Percentiles rank a stretch among this genome's conserved stretches.
Evolutionary conservation across 208 protist genomes (phyloP).

Genomic region (Naegleria gruberi): DNA sequence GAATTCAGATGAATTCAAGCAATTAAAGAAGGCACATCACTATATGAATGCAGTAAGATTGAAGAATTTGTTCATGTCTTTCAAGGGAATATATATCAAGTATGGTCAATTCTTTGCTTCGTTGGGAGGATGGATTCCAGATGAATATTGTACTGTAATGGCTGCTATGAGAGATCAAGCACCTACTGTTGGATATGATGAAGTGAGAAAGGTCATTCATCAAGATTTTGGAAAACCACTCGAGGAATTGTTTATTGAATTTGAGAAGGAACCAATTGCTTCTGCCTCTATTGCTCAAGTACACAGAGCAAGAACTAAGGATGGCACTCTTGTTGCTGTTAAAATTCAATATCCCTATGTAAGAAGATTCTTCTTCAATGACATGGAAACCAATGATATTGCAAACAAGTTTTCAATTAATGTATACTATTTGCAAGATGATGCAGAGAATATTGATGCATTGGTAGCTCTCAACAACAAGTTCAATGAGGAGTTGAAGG

Average conservation of each 20-base stretch:
- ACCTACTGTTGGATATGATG: slow-evolving; percentile 22
- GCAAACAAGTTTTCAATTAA: slow-evolving; percentile 27
- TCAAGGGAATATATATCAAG: slow-evolving; percentile 37
- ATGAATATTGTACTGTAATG: slow-evolving; percentile 39
- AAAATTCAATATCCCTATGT: slow-evolving; percentile 44
- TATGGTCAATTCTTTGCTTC: slow-evolving; percentile 44
- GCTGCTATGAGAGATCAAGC: slow-evolving; percentile 46
- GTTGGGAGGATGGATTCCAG: slow-evolving; percentile 42
- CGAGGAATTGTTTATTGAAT: slow-evolving; percentile 41
- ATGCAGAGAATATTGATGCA: slow-evolving; percentile 4
- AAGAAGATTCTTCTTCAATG: slow-evolving; percentile 25
- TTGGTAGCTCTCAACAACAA: background rate
- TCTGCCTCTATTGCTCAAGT: slow-evolving; percentile 54
- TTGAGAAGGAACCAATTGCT: slow-evolving; percentile 45
- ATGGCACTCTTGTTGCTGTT: slow-evolving; percentile 47
- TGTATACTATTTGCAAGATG: background rate
- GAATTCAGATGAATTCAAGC: background rate
- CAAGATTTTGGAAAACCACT: slow-evolving; percentile 36
- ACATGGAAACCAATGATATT: slow-evolving; percentile 34
- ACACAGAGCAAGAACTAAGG: background rate
- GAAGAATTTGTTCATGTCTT: background rate
- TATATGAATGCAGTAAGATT: background rate
- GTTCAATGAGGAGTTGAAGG: slow-evolving; percentile 1
- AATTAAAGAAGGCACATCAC: background rate
- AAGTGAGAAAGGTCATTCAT: slow-evolving; percentile 37